Evolutionary conservation across 495 filamentous ascomycete genomes (phyloP).

Genomic region (Penicillium mononematosum): DNA sequence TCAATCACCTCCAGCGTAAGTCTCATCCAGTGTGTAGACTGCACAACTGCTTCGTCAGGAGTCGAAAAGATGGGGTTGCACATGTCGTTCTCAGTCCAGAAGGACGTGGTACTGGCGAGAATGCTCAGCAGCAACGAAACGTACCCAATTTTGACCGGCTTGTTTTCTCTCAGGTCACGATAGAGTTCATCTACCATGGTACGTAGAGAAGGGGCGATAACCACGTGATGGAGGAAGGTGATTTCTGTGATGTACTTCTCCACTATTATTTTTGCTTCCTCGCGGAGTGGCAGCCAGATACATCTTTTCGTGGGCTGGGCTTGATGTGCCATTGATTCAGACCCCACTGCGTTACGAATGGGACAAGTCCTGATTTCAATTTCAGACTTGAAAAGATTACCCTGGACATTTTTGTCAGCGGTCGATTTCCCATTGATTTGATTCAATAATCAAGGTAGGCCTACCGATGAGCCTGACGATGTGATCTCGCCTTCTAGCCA

Average conservation of each 20-base stretch:
- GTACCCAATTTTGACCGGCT: constrained; percentile 28
- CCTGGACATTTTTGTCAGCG: not conserved
- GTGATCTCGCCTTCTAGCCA: constrained; percentile 24
- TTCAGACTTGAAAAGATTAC: constrained; percentile 1
- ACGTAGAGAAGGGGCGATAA: constrained; percentile 39
- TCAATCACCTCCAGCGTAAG: constrained; percentile 41
- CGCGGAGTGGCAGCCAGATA: constrained; percentile 39
- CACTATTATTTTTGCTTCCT: constrained; percentile 41
- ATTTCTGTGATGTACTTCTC: constrained; percentile 44
- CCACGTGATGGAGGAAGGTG: constrained; percentile 40
- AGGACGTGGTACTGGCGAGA: constrained; percentile 41
- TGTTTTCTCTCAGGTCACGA: constrained; percentile 21
- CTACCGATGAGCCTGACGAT: constrained; percentile 15
- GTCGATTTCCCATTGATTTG: not conserved
- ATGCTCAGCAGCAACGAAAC: constrained; percentile 46
- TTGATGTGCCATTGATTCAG: not conserved
- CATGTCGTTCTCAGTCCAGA: constrained; percentile 33
- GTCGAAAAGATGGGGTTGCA: constrained; percentile 29
- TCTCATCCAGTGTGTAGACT: constrained; percentile 37
- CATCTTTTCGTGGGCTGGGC: constrained; percentile 15
- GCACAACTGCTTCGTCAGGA: constrained; percentile 29
- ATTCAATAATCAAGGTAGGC: too few relatives aligned
- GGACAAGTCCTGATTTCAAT: constrained; percentile 22
- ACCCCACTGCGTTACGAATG: constrained; percentile 2
- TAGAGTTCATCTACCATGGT: constrained; percentile 40